These are phyloP conservation scores for Sanghuangporus weigelae DNA, from an alignment of 1,284 basidiomycete species.

Conservation along the genomic window DNA sequence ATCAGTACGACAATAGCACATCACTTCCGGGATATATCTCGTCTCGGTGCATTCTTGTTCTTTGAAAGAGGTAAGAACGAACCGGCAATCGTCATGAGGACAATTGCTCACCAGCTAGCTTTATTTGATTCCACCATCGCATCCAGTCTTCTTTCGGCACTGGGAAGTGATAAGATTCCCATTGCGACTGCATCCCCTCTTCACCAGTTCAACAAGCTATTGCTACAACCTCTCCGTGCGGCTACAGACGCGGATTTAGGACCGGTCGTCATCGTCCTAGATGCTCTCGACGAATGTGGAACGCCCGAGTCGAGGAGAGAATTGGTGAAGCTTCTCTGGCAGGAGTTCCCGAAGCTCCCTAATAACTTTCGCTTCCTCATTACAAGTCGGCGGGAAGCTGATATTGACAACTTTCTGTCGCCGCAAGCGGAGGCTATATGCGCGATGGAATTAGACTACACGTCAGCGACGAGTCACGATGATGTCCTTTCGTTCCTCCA, in stretches of 20 bases:
- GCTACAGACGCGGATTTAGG: neutral
- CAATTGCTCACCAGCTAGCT: slow-evolving; percentile 20
- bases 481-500: neutral
- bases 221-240: neutral
- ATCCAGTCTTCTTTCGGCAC: neutral
- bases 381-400: neutral
- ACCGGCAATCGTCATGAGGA: slow-evolving; percentile 19
- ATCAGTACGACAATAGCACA: slow-evolving; percentile 21
- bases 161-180: neutral
- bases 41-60: slow-evolving; percentile 16
- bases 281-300: slow-evolving; percentile 11
- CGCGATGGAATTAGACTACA: neutral
- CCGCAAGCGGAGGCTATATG: neutral
- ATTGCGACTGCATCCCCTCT: neutral
- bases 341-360: slow-evolving; percentile 18
- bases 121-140: slow-evolving; percentile 15
- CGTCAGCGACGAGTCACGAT: neutral
- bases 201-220: slow-evolving; percentile 1
- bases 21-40: neutral
- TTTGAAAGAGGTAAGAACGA: slow-evolving; percentile 17
- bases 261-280: slow-evolving; percentile 4
- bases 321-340: slow-evolving; percentile 24
- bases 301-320: slow-evolving; percentile 23
- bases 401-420: neutral
- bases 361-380: neutral